These are phyloP conservation scores for Fusarium pseudoanthophilum DNA, from an alignment of 2,329 filamentous ascomycete species.

Conservation along the genomic window DNA sequence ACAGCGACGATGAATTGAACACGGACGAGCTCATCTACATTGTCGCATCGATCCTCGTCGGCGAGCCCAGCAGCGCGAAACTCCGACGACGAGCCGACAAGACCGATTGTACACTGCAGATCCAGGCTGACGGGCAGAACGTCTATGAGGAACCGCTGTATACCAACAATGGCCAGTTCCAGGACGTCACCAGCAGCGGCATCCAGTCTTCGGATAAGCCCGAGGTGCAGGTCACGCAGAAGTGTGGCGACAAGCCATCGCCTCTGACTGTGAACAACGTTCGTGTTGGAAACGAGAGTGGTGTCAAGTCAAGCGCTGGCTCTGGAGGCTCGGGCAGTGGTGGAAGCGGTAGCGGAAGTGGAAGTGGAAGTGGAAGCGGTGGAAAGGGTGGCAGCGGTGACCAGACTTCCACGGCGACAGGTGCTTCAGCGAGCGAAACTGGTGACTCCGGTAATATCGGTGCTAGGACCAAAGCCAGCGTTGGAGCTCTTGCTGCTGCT, in stretches of 20 bases:
- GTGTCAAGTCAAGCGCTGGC: conserved; percentile 23
- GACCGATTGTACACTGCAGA: conserved; percentile 27
- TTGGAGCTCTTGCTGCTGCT: conserved; percentile 21
- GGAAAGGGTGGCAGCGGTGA: conserved; percentile 4
- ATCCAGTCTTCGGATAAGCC: conserved; percentile 24
- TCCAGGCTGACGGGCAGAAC: conserved; percentile 19
- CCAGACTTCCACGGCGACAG: conserved; percentile 2
- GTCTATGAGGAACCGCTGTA: conserved; percentile 29
- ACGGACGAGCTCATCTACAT: conserved; percentile 23
- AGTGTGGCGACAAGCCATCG: conserved; percentile 19
- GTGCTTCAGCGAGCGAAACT: conserved; percentile 16
- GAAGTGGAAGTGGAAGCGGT: neutral
- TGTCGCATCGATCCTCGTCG: conserved; percentile 30
- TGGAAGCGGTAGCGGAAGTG: neutral
- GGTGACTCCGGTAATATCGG: conserved; percentile 16
- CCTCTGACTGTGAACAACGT: conserved; percentile 27
- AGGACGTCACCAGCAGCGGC: conserved; percentile 28
- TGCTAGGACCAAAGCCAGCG: conserved; percentile 1
- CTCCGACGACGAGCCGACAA: conserved; percentile 16
- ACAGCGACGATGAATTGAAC: conserved; percentile 12
- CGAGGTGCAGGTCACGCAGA: conserved; percentile 27
- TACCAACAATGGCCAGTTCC: conserved; percentile 27
- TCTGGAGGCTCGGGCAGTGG: conserved; percentile 13
- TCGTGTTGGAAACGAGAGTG: conserved; percentile 23
- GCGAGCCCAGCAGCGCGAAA: conserved; percentile 26